A percentile compares a stretch with the other conserved stretches of the same genome.
Conservation (phyloP, 768 basidiomycete species). For the Rhodotorula taiwanensis region DNA sequence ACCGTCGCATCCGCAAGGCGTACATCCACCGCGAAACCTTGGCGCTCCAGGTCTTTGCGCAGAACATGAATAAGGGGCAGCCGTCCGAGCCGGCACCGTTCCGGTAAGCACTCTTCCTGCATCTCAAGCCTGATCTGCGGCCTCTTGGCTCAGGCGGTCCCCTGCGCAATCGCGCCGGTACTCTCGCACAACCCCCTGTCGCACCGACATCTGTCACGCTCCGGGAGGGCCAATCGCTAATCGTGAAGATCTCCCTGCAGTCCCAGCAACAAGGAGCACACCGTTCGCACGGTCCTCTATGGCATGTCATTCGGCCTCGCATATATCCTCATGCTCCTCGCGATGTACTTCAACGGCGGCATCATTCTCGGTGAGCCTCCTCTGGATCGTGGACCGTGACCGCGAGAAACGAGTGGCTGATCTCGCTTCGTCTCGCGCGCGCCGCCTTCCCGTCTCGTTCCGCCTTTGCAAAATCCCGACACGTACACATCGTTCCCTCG, state of each 20-base stretch:
- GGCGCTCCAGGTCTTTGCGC: slow-evolving; percentile 8
- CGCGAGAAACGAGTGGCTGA: no score
- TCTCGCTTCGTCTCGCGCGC: no score
- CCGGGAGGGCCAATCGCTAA: no score
- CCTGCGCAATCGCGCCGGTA: no score
- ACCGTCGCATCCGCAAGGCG: slow-evolving; percentile 38
- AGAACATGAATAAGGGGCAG: slow-evolving; percentile 1
- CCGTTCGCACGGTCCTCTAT: slow-evolving; percentile 41
- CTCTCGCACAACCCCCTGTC: no score
- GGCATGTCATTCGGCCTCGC: slow-evolving; percentile 43
- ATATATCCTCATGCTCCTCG: slow-evolving; percentile 34
- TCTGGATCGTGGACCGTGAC: no score
- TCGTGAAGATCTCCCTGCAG: not conserved
- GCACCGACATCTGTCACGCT: not conserved
- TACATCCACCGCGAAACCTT: slow-evolving; percentile 23
- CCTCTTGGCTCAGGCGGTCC: no score
- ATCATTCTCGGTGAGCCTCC: slow-evolving; percentile 37
- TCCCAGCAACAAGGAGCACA: slow-evolving; percentile 41
- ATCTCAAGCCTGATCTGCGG: no score
- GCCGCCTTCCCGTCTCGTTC: no score
- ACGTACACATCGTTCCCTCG: no score
- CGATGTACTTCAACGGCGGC: slow-evolving; percentile 45
- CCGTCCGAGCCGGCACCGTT: slow-evolving; percentile 9
- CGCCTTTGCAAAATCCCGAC: no score
- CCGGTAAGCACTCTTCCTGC: no score